phyloP scores from a whole-genome alignment of 2,329 filamentous ascomycete genomes.

The Aspergillus floridensis region DNA sequence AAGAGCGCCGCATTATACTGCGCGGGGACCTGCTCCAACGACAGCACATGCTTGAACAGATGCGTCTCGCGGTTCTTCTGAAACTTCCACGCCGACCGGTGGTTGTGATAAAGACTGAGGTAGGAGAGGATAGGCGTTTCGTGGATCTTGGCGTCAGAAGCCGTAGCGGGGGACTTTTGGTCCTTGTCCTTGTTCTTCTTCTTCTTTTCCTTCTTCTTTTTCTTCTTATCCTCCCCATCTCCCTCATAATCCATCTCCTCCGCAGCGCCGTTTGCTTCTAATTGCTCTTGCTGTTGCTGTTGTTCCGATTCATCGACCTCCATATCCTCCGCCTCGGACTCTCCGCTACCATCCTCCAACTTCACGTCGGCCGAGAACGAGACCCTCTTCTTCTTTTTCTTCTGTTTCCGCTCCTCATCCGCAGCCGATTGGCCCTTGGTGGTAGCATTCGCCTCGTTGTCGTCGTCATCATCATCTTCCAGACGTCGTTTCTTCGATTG shows the following conservation, averaged over 20 bases:
- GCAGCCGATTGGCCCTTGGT: not conserved
- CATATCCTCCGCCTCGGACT: constrained; percentile 4
- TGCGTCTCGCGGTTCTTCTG: constrained; percentile 90
- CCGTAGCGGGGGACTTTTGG: constrained; percentile 12
- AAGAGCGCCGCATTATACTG: constrained; percentile 68
- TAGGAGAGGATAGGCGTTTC: constrained; percentile 67
- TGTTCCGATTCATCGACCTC: constrained; percentile 9
- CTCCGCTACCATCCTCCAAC: constrained; percentile 53
- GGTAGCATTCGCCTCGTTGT: constrained; percentile 1
- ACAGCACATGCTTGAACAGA: constrained; percentile 78
- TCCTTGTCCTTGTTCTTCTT: constrained; percentile 27
- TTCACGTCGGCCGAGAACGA: constrained; percentile 65
- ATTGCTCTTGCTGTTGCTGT: not conserved
- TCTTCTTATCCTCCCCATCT: constrained; percentile 14
- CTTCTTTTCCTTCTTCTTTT: constrained; percentile 18
- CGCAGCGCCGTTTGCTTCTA: constrained; percentile 6
- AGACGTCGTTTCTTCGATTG: constrained; percentile 21
- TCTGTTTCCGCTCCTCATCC: constrained; percentile 3
- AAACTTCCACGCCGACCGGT: constrained; percentile 81
- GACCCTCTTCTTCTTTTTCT: constrained; percentile 54
- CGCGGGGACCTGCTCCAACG: constrained; percentile 67
- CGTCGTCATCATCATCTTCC: constrained; percentile 18
- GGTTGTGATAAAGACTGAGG: constrained; percentile 69
- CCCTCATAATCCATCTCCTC: constrained; percentile 11
- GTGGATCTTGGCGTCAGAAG: constrained; percentile 19